These are phyloP conservation scores for Teratosphaeria destructans DNA, from an alignment of 2,329 filamentous ascomycete species.

Conservation along the genomic window DNA sequence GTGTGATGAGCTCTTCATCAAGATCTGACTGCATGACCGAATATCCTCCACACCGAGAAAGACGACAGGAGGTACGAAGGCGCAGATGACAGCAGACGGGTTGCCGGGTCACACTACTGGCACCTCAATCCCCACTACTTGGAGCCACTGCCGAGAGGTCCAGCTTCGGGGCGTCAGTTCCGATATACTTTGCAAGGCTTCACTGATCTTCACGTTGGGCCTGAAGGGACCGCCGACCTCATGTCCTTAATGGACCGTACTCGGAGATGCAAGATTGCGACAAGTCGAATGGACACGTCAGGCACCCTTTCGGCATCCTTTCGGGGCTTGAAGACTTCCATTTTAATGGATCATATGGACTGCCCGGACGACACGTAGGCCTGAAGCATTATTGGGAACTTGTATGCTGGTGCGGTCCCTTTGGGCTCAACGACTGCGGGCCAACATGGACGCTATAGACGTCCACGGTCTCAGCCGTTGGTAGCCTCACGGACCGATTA, in stretches of 20 bases:
- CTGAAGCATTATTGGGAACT: too few species aligned
- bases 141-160: neutral
- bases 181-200: neutral
- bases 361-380: neutral
- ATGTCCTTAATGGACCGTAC: neutral
- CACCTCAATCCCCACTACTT: neutral
- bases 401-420: neutral
- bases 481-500: neutral
- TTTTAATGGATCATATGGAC: neutral
- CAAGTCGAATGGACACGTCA: neutral
- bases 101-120: neutral
- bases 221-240: neutral
- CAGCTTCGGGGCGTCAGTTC: neutral
- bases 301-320: neutral
- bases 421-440: neutral
- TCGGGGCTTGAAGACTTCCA: neutral
- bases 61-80: neutral
- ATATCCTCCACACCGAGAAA: neutral
- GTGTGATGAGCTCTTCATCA: neutral
- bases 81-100: neutral
- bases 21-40: neutral
- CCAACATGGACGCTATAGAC: neutral
- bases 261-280: neutral
- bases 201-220: neutral
- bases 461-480: neutral